Percentiles rank a stretch among this genome's conserved stretches.
Conservation (phyloP, 345 rosid species). For the Euphorbia peplus region DNA sequence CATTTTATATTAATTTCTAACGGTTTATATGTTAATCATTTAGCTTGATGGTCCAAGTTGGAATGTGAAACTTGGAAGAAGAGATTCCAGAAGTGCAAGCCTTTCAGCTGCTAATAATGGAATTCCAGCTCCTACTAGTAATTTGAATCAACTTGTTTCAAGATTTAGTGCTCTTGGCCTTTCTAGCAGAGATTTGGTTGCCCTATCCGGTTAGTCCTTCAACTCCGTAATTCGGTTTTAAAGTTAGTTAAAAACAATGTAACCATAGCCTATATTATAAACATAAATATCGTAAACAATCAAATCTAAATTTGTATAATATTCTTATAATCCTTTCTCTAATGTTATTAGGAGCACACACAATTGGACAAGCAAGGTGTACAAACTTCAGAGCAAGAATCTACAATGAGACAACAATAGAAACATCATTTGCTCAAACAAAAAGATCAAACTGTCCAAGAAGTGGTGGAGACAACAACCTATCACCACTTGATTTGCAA, state of each 20-base stretch:
- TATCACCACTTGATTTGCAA: constrained; percentile 35
- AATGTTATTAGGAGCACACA: constrained; percentile 33
- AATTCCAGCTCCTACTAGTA: constrained; percentile 65
- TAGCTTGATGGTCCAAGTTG: constrained; percentile 84
- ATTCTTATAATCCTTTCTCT: no score
- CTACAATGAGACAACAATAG: constrained; percentile 45
- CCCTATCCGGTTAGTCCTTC: constrained; percentile 55
- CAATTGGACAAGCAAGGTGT: constrained; percentile 49
- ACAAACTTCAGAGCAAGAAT: constrained; percentile 33
- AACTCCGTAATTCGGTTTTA: no score
- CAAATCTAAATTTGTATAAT: no score
- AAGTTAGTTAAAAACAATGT: no score
- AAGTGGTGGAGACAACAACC: constrained; percentile 30
- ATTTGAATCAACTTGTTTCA: constrained; percentile 53
- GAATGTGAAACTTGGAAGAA: constrained; percentile 83
- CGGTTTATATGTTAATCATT: no score
- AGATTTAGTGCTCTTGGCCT: constrained; percentile 65
- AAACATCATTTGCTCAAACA: constrained; percentile 27
- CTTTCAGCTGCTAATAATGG: constrained; percentile 68
- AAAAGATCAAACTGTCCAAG: constrained; percentile 33
- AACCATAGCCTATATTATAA: no score
- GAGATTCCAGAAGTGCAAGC: constrained; percentile 78
- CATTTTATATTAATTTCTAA: no score
- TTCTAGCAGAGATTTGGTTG: constrained; percentile 69
- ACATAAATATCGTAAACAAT: no score